These are phyloP conservation scores for Arctium lappa DNA, from an alignment of 129 eudicot species.

Conservation along the genomic window DNA sequence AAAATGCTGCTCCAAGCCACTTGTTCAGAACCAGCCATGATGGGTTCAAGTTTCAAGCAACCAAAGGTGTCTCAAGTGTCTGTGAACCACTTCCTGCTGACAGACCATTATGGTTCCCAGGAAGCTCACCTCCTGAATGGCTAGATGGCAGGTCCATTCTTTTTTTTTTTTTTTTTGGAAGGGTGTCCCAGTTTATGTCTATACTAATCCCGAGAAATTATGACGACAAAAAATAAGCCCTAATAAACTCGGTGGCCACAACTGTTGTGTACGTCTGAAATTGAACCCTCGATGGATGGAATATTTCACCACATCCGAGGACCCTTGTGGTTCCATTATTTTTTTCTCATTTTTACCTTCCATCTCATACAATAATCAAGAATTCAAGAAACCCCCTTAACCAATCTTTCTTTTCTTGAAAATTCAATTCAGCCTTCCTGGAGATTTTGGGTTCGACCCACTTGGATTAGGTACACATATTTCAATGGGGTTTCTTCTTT, in stretches of 20 bases:
- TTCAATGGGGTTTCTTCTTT: not conserved
- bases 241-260: no score
- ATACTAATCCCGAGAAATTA: no score
- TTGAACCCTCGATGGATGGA: no score
- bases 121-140: constrained; percentile 78
- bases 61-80: constrained; percentile 76
- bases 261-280: no score
- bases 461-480: constrained; percentile 70
- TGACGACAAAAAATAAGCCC: no score
- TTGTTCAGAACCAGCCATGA: constrained; percentile 7
- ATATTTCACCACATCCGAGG: no score
- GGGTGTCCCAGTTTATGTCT: no score
- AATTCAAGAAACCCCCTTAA: not conserved
- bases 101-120: constrained; percentile 97
- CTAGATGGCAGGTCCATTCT: constrained; percentile 81
- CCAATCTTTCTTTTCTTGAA: constrained; percentile 1
- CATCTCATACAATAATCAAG: not conserved
- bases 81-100: constrained; percentile 95
- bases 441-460: constrained; percentile 97
- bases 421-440: constrained; percentile 64
- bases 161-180: not conserved
- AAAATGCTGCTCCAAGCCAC: constrained; percentile 17
- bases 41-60: constrained; percentile 42
- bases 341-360: not conserved
- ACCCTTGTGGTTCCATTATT: not conserved